Conservation (phyloP, 2,329 filamentous ascomycete genomes). For the Gyromitra esculenta region DNA sequence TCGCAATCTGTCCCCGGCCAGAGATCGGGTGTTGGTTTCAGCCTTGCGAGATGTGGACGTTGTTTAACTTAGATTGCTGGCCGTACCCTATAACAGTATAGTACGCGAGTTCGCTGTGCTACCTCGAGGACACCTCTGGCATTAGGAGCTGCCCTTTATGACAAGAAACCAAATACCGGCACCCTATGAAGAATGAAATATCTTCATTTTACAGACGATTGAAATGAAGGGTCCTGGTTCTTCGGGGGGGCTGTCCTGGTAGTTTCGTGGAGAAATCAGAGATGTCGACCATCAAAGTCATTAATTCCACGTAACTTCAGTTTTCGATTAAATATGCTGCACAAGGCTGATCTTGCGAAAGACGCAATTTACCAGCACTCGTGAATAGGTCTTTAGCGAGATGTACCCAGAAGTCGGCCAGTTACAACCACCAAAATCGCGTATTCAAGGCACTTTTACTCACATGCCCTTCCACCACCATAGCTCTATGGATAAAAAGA, state of each 20-base stretch:
- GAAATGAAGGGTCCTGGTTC: neutral
- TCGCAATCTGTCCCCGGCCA: neutral
- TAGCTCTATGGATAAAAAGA: neutral
- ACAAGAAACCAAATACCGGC: neutral
- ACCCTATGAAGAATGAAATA: neutral
- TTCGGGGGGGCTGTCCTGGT: neutral
- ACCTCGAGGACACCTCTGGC: neutral
- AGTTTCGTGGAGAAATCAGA: neutral
- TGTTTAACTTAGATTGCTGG: neutral
- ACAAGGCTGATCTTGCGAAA: neutral
- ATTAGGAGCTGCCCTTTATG: neutral
- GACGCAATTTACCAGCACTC: neutral
- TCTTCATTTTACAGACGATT: neutral
- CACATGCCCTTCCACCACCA: neutral
- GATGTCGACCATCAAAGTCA: neutral
- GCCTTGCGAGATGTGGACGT: neutral
- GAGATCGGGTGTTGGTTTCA: conserved; percentile 20
- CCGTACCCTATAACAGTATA: neutral
- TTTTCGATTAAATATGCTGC: neutral
- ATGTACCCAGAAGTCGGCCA: neutral
- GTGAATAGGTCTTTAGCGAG: neutral
- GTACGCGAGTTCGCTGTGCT: too few species aligned
- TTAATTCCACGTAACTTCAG: neutral
- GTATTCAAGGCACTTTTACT: neutral
- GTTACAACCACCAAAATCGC: neutral